Conservation (phyloP, 2,329 filamentous ascomycete genomes). For the Daldinia eschscholtzii region DNA sequence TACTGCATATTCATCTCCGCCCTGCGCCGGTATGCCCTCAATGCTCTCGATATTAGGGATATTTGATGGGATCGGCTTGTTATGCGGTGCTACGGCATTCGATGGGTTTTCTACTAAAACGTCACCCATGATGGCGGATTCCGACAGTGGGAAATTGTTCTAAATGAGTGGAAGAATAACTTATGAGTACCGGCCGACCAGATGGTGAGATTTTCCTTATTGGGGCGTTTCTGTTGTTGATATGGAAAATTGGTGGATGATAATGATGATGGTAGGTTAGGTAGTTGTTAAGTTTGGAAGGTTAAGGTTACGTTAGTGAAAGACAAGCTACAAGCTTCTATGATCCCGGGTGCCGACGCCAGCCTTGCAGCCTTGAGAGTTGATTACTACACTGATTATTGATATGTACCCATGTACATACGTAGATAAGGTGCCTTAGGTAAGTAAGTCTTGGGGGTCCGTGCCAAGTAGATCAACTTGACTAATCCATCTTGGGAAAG, state of each 20-base stretch:
- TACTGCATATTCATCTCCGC: constrained; percentile 91
- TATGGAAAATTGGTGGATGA: constrained; percentile 20
- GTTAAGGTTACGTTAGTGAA: constrained; percentile 21
- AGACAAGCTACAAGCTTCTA: constrained; percentile 24
- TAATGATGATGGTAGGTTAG: constrained; percentile 14
- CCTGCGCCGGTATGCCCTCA: constrained; percentile 84
- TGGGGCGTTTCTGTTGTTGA: neutral
- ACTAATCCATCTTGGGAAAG: constrained; percentile 29
- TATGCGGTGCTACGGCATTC: constrained; percentile 80
- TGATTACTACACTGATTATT: neutral
- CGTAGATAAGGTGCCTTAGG: neutral
- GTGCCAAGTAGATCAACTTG: constrained; percentile 6
- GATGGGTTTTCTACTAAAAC: constrained; percentile 84
- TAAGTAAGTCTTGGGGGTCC: constrained; percentile 20
- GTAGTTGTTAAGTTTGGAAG: constrained; percentile 20
- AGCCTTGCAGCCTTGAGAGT: constrained; percentile 51
- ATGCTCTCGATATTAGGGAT: constrained; percentile 93
- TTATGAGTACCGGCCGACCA: neutral
- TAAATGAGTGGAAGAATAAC: neutral
- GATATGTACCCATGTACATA: too few species aligned
- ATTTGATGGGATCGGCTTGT: constrained; percentile 81
- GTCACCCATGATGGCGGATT: constrained; percentile 78
- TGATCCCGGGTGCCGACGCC: constrained; percentile 41
- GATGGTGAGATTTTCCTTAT: neutral
- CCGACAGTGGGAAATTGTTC: constrained; percentile 9